These are phyloP conservation scores for Elongisporangium undulatum DNA, from an alignment of 352 stramenopile species.

Conservation along the genomic window DNA sequence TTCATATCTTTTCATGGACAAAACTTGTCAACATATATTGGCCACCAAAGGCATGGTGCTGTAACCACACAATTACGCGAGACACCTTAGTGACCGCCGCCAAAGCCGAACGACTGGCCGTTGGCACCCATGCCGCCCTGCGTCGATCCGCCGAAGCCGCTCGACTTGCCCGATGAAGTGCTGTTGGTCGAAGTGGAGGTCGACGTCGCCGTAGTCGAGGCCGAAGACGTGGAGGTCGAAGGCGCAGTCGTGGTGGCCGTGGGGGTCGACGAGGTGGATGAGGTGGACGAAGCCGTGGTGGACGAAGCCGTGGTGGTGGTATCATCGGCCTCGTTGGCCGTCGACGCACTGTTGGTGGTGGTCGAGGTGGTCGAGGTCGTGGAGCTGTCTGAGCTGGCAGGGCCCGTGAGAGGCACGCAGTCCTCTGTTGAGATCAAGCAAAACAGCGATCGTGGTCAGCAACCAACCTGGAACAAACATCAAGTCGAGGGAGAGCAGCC, in stretches of 20 bases:
- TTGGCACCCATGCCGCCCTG: background rate
- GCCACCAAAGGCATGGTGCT: background rate
- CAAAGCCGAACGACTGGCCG: background rate
- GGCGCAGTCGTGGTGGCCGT: background rate
- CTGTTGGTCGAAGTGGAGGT: background rate
- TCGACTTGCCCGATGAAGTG: background rate
- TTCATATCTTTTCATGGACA: background rate
- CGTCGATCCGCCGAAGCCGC: background rate
- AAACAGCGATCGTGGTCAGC: background rate
- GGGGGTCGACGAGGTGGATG: no score
- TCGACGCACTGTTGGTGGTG: background rate
- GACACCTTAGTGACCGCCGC: background rate
- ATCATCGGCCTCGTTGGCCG: background rate
- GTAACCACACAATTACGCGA: background rate
- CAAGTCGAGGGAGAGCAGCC: background rate
- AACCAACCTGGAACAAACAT: background rate
- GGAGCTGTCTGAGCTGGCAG: background rate
- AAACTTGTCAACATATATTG: background rate
- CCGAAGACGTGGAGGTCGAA: background rate
- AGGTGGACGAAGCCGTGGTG: background rate
- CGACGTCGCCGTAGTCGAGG: background rate
- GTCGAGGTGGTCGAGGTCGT: background rate
- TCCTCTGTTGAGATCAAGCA: constrained; percentile 7
- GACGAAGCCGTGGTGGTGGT: background rate
- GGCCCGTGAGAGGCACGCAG: constrained; percentile 10